These are phyloP conservation scores for Cryptococcus amylolentus DNA, from an alignment of 1,284 basidiomycete species.

Conservation along the genomic window DNA sequence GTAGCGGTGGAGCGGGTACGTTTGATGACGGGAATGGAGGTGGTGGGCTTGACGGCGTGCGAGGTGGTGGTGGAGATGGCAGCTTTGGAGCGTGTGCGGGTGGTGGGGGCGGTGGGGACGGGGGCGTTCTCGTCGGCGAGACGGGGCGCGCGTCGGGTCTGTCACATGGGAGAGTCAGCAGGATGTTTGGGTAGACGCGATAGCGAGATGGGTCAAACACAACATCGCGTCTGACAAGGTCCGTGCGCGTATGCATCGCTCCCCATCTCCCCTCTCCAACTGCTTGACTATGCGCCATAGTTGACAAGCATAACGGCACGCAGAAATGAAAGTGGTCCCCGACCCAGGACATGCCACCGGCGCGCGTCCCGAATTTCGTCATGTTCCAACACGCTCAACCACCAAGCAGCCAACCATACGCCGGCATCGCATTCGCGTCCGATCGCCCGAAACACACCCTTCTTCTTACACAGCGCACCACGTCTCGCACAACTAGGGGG, in stretches of 20 bases:
- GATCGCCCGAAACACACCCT: too few relatives aligned
- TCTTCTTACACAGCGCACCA: too few relatives aligned
- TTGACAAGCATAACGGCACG: too few relatives aligned
- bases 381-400: neutral
- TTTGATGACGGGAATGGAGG: constrained; percentile 41
- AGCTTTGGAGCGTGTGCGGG: constrained; percentile 14
- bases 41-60: constrained; percentile 16
- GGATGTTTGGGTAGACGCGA: too few relatives aligned
- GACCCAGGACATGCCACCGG: too few relatives aligned
- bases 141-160: constrained; percentile 41
- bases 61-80: constrained; percentile 7
- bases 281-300: too few relatives aligned
- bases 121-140: constrained; percentile 46
- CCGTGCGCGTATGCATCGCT: too few relatives aligned
- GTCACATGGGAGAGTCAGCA: constrained; percentile 2
- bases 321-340: too few relatives aligned
- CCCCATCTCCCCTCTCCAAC: too few relatives aligned
- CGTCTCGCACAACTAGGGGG: neutral
- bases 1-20: constrained; percentile 22
- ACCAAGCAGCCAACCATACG: neutral
- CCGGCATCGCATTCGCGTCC: too few relatives aligned
- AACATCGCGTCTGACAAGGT: too few relatives aligned
- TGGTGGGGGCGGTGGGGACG: constrained; percentile 22
- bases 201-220: too few relatives aligned
- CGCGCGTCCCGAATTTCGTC: neutral